These are phyloP conservation scores for Clitopilus hobsonii DNA, from an alignment of 768 basidiomycete species.

Conservation along the genomic window DNA sequence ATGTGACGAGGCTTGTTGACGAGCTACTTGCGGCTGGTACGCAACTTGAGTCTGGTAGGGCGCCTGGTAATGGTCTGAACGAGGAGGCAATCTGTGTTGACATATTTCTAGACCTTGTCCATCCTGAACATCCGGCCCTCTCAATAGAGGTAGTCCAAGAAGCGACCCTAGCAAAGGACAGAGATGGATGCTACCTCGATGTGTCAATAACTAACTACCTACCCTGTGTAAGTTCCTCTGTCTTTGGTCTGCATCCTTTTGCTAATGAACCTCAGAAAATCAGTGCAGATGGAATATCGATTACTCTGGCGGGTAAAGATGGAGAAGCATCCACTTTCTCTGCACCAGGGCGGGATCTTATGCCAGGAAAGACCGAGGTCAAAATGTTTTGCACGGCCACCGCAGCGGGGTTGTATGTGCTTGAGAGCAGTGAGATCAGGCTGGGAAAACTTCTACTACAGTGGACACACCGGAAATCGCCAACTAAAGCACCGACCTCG, in stretches of 20 bases:
- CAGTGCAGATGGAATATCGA: slow-evolving; percentile 53
- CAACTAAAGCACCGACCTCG: slow-evolving; percentile 9
- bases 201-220: slow-evolving; percentile 61
- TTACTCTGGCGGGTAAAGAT: slow-evolving; percentile 61
- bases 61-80: too few species aligned
- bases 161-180: slow-evolving; percentile 48
- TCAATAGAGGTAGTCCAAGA: slow-evolving; percentile 42
- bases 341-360: slow-evolving; percentile 33
- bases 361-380: slow-evolving; percentile 54
- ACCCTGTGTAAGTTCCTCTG: slow-evolving; percentile 59
- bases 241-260: background rate
- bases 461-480: slow-evolving; percentile 47
- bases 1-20: slow-evolving; percentile 46
- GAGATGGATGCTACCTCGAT: slow-evolving; percentile 63
- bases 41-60: slow-evolving; percentile 51
- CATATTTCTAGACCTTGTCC: slow-evolving; percentile 61
- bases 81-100: too few species aligned
- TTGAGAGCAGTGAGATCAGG: slow-evolving; percentile 65
- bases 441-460: slow-evolving; percentile 63
- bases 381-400: slow-evolving; percentile 69
- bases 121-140: slow-evolving; percentile 67
- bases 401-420: slow-evolving; percentile 59
- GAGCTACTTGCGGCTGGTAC: slow-evolving; percentile 45
- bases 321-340: slow-evolving; percentile 58
- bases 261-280: slow-evolving; percentile 39